phyloP scores from a whole-genome alignment of 306 rosid genomes.

The Trifolium dubium region DNA sequence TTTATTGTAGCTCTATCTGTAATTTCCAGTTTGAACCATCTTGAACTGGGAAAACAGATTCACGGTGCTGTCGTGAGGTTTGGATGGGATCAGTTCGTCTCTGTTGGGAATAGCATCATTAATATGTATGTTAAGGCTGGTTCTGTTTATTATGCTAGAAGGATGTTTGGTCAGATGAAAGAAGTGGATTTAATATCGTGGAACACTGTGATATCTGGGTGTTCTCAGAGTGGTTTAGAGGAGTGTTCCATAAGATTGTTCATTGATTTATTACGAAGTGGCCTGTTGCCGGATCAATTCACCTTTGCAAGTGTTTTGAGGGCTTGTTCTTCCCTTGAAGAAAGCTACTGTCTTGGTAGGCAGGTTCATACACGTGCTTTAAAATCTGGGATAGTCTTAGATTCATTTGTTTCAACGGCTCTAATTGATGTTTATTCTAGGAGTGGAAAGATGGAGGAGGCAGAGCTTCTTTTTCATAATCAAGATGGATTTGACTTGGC shows the following conservation, averaged over 20 bases:
- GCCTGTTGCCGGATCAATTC: constrained; percentile 67
- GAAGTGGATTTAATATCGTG: constrained; percentile 75
- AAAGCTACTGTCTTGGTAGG: constrained; percentile 49
- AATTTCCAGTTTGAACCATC: constrained; percentile 45
- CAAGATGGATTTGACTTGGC: constrained; percentile 71
- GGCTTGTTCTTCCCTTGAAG: constrained; percentile 68
- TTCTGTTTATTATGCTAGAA: constrained; percentile 49
- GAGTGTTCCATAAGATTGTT: constrained; percentile 60
- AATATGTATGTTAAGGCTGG: constrained; percentile 73
- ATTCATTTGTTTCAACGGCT: constrained; percentile 73
- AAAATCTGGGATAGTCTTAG: constrained; percentile 52
- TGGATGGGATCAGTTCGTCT: constrained; percentile 50
- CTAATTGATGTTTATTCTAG: constrained; percentile 74
- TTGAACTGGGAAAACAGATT: constrained; percentile 67
- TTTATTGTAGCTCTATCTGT: constrained; percentile 61
- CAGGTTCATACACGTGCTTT: constrained; percentile 72
- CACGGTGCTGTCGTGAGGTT: constrained; percentile 59
- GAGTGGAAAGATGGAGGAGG: constrained; percentile 74
- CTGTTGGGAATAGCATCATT: constrained; percentile 70
- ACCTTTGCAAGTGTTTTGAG: constrained; percentile 73
- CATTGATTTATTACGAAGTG: constrained; percentile 52
- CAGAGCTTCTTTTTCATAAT: constrained; percentile 55
- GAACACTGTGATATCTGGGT: constrained; percentile 83
- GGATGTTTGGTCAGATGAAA: constrained; percentile 57
- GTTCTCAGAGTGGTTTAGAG: constrained; percentile 53